phyloP scores from a whole-genome alignment of 176 grass and related monocot genomes.

The Zizania latifolia region DNA sequence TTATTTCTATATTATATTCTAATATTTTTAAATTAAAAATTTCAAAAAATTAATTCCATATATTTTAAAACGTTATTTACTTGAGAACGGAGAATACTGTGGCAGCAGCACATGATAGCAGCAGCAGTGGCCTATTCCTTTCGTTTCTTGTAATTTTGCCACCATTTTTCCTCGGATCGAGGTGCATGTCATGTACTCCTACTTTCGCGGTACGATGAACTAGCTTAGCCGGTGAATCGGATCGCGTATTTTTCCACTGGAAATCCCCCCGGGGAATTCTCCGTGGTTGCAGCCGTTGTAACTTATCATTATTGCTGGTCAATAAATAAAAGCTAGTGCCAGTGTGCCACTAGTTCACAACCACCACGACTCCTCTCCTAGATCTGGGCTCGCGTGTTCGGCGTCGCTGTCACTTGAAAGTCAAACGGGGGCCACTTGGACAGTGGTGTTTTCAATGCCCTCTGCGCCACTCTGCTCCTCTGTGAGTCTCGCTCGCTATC shows the following conservation, averaged over 20 bases:
- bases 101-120: too few relatives aligned
- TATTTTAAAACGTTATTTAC: too few relatives aligned
- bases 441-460: neutral
- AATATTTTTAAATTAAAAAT: too few relatives aligned
- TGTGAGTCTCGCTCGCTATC: neutral
- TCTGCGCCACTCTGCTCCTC: neutral
- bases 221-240: neutral
- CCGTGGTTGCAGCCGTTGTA: conserved; percentile 17
- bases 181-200: neutral
- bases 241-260: conserved; percentile 42
- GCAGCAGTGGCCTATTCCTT: conserved; percentile 3
- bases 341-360: neutral
- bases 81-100: too few relatives aligned
- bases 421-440: conserved; percentile 15
- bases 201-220: too few relatives aligned
- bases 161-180: conserved; percentile 34
- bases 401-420: conserved; percentile 9
- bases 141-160: neutral
- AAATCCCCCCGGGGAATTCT: neutral
- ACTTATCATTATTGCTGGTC: neutral
- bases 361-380: neutral
- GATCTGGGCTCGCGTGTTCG: too few relatives aligned
- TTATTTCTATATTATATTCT: too few relatives aligned
- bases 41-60: too few relatives aligned
- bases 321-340: conserved; percentile 10